These are phyloP conservation scores for Aureobasidium pullulans DNA, from an alignment of 2,329 filamentous ascomycete species.

Conservation along the genomic window DNA sequence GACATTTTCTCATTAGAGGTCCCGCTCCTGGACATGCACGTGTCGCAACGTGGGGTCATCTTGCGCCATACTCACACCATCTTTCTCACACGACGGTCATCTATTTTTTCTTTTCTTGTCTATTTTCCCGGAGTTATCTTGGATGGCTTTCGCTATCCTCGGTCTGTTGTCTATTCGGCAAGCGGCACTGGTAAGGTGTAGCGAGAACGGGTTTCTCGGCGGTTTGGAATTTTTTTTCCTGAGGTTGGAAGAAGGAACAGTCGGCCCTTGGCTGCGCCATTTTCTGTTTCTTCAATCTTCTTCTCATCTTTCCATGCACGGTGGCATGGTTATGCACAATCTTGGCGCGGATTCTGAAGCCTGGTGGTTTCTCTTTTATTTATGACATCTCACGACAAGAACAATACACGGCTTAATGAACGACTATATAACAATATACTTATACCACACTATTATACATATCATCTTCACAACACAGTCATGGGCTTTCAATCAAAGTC, in stretches of 20 bases:
- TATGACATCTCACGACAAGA: not conserved
- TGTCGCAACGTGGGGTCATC: not conserved
- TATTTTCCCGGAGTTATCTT: not conserved
- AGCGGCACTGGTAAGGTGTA: constrained; percentile 4
- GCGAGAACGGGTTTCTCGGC: constrained; percentile 3
- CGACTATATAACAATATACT: not conserved
- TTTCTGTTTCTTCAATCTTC: not conserved
- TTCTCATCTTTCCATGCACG: not conserved
- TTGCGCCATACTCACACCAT: not conserved
- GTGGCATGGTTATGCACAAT: not conserved
- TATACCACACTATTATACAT: too few species aligned
- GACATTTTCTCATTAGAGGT: not conserved
- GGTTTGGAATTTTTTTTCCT: not conserved
- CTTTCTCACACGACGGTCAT: not conserved
- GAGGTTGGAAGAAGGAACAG: constrained; percentile 1
- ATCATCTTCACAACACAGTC: too few species aligned
- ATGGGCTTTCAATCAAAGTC: not conserved
- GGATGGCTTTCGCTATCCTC: not conserved
- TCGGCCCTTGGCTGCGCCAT: not conserved
- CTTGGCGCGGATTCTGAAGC: not conserved
- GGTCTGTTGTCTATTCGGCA: not conserved
- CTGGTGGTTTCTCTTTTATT: not conserved
- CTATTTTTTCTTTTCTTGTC: not conserved
- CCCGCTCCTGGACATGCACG: not conserved
- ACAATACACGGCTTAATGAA: constrained; percentile 7